Evolutionary conservation across 768 basidiomycete species (phyloP), one percentile per base, ranked within the genome.

Genomic region (Naganishia antarctica): DNA sequence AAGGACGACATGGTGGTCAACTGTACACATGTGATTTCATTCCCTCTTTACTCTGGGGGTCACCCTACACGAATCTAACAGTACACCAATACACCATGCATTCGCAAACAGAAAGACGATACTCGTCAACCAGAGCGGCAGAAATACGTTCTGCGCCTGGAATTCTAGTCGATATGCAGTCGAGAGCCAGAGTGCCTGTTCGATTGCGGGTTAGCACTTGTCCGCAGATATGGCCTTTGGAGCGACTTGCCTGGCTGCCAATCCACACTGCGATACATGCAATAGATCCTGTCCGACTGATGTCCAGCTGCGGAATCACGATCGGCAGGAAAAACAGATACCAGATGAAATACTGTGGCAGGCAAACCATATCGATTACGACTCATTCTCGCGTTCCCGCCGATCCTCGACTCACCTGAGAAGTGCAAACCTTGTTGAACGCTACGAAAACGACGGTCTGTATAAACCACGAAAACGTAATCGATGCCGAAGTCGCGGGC

Each of bases 351-450:
- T 99, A 99, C 89, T 98, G 78, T 40, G n/a, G n/a, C n/a, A n/a
- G n/a, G n/a, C 3, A 34, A 18, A 41, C 46, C 21, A 18, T 18
- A 18, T 15, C 28, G 4, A 25, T 48, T 29, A 34, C 28, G 4
- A 18, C 13, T 34, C 5, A 18, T 28, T 26, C 21, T 16, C 18
- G 9, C 11, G 21, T 18, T 31, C n/a, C 29, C 18, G 48, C 31
- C 58, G 41, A 59, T 47, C 58, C 29, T 51, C 49, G 49, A 74
- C 81, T 68, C 69, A 89, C 91, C 82, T 94, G 91, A 0, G 92
- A 96, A 0, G 96, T 99, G 83, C 93, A 96, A 57, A 99, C 96
- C 77, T 94, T 93, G 77, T 98, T 99, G 80, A 98, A 94, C 8
- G 91, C 79, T n/a, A 97, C 93, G 71, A 99, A 98, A 0, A 83